Evolutionary conservation across 305 asterid species (phyloP).

Genomic region (Nicotiana rustica): DNA sequence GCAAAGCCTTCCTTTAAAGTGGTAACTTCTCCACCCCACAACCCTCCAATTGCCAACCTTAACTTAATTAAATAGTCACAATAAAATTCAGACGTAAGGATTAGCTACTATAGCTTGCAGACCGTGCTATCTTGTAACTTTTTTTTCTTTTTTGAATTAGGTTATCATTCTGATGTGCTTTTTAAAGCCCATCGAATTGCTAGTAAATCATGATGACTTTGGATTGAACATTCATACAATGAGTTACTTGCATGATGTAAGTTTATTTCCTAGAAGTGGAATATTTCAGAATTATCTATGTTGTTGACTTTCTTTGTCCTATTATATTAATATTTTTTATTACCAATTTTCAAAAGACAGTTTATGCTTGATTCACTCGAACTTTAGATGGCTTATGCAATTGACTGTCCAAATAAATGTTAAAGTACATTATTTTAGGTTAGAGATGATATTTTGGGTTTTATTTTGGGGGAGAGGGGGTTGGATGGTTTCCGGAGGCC

Average conservation of each 20-base stretch:
- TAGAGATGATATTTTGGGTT: not conserved
- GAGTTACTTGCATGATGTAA: not conserved
- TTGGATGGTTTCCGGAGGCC: not conserved
- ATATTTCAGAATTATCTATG: not conserved
- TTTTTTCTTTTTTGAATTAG: not conserved
- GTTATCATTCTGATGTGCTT: not conserved
- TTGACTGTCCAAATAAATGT: not conserved
- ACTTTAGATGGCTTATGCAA: not conserved
- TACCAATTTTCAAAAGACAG: not conserved
- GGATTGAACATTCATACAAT: not conserved
- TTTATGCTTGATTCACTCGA: not conserved
- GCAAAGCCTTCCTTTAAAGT: no score
- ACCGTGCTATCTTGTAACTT: no score
- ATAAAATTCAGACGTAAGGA: no score
- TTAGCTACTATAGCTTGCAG: no score
- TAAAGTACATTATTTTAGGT: not conserved
- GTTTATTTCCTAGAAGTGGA: not conserved
- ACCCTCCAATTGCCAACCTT: no score
- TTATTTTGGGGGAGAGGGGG: not conserved
- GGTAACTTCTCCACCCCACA: no score
- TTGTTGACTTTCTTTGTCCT: not conserved
- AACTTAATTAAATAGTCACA: no score
- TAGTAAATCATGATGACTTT: constrained; percentile 2
- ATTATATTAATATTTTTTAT: no score
- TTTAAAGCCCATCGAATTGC: not conserved